Conservation (phyloP, 2,329 filamentous ascomycete species). For the Fulvia fulva region DNA sequence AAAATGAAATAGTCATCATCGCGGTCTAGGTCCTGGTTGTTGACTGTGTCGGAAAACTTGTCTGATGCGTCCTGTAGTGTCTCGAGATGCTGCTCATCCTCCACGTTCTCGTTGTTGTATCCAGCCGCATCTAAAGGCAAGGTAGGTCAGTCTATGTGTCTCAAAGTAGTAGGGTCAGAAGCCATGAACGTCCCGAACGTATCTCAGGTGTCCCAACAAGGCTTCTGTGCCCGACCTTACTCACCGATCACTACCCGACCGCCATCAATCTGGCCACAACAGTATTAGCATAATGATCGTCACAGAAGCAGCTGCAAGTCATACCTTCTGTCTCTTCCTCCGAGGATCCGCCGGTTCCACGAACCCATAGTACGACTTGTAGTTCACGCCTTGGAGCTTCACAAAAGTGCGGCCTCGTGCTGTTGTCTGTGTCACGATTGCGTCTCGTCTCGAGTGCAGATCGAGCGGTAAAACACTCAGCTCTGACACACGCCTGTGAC, state of each 20-base stretch:
- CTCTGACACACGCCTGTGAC: conserved; percentile 17
- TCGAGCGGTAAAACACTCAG: conserved; percentile 21
- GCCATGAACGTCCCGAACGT: too few species aligned
- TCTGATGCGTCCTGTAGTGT: not conserved
- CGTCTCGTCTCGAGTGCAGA: conserved; percentile 15
- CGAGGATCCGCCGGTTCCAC: conserved; percentile 7
- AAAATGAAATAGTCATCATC: not conserved
- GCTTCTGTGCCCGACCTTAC: too few species aligned
- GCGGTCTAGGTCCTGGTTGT: not conserved
- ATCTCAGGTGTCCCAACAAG: too few species aligned
- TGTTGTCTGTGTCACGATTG: conserved; percentile 12
- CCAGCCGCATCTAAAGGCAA: too few species aligned
- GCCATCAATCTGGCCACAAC: not conserved
- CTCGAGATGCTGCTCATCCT: conserved; percentile 3
- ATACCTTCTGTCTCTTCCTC: conserved; percentile 8
- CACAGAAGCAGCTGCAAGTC: not conserved
- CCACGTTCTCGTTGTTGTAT: conserved; percentile 1
- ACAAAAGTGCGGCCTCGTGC: conserved; percentile 23
- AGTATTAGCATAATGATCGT: not conserved
- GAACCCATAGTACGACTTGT: conserved; percentile 23
- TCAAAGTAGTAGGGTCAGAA: too few species aligned
- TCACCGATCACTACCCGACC: conserved; percentile 12
- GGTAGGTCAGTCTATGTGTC: too few species aligned
- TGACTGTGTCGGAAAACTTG: not conserved
- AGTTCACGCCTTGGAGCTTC: conserved; percentile 24